A percentile compares a stretch with the other conserved stretches of the same genome.
phyloP scores from a whole-genome alignment of 306 rosid species.

The Macrotyloma uniflorum region DNA sequence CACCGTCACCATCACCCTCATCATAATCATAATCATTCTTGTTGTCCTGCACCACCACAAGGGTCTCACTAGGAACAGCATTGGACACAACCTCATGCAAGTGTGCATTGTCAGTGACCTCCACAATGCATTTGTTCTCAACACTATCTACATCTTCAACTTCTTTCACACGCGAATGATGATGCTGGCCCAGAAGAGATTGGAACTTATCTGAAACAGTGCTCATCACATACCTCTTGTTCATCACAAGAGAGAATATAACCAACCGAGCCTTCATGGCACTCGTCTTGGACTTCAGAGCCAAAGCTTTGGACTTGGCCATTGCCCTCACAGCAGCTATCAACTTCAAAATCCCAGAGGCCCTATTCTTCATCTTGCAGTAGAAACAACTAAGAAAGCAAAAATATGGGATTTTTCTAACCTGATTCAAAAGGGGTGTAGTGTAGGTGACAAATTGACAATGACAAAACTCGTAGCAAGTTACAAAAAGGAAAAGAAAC shows the following conservation, averaged over 20 bases:
- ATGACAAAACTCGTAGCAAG: not conserved
- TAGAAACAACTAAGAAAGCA: not conserved
- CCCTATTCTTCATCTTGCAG: constrained; percentile 43
- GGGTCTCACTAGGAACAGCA: constrained; percentile 1
- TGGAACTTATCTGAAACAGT: constrained; percentile 53
- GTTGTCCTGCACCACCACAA: constrained; percentile 16
- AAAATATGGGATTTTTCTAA: not conserved
- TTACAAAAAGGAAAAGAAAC: not conserved
- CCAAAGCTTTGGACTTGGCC: constrained; percentile 50
- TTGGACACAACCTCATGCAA: constrained; percentile 1
- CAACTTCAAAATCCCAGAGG: constrained; percentile 44
- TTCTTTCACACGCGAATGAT: not conserved
- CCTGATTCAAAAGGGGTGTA: not conserved
- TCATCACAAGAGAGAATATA: constrained; percentile 53
- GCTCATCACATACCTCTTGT: constrained; percentile 50
- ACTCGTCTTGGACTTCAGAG: constrained; percentile 53
- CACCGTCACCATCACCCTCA: no score
- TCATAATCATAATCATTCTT: not conserved
- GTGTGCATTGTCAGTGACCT: constrained; percentile 2
- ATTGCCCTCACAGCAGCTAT: constrained; percentile 38
- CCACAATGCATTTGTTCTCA: constrained; percentile 6
- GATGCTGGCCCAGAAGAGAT: constrained; percentile 39
- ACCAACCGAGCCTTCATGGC: constrained; percentile 52
- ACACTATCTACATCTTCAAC: constrained; percentile 13
- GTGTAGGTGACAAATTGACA: not conserved